Evolutionary conservation across 306 rosid genomes (phyloP), one percentile per base, ranked within the genome.

Genomic region (Coriaria nepalensis): DNA sequence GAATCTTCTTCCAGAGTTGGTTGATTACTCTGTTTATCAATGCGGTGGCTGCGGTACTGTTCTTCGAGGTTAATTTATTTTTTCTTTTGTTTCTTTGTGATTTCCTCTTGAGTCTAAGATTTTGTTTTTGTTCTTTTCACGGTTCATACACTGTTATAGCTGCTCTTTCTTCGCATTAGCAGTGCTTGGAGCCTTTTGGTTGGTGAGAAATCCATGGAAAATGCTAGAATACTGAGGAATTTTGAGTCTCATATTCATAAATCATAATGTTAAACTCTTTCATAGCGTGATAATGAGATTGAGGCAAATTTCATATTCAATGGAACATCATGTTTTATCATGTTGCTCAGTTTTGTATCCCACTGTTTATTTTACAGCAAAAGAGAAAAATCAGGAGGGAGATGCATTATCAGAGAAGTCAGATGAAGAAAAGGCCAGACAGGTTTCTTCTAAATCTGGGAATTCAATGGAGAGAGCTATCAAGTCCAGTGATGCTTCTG

Each of bases 11-110:
- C 87, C 93, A 2, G 98, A 85, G 76, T 83, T 77, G 5, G 74
- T 85, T 33, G 86, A 79, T 72, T 85, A 85, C 65, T 65, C 98
- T 62, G 78, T 82, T 39, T 92, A 85, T 55, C 83, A 75, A 76
- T 92, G 98, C 59, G 96, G 94, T 73, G 98, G 88, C 44, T 92
- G 98, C 38, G 83, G 82, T 54, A 67, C 94, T 62, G 81, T 92
- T 65, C 94, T 92, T 55, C 54, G 81, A 82, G 96, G 98, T 85
- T 65, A 13, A 44, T 12, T n/a, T 9, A 6, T 10, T 29, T 33
- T 5, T 50, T 11, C 5, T 49, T 65, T 40, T 47, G 7, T 32
- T 37, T 34, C 9, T 12, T 8, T 48, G 13, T 34, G 7, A 0
- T 0, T 3, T 35, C 14, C 13, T 34, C n/a, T n/a, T n/a, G n/a